Evolutionary conservation across 441 rosid species (phyloP).

Genomic region (Bocquillonia castaneifolia): DNA sequence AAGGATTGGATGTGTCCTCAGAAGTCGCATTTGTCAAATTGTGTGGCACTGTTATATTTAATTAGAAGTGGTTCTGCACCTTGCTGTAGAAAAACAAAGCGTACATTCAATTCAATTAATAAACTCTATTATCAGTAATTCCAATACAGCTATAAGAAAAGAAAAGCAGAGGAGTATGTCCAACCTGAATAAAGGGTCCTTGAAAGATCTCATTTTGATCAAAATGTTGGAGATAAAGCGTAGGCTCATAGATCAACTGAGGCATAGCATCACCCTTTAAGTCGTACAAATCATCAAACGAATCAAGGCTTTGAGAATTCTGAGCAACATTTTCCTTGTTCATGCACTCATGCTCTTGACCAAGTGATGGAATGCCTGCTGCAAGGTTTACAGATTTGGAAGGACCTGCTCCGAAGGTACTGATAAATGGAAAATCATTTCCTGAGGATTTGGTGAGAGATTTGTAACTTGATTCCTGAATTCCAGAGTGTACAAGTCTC

Average conservation of each 20-base stretch:
- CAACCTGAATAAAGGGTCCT: slow-evolving; percentile 18
- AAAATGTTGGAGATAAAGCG: slow-evolving; percentile 7
- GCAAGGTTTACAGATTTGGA: slow-evolving; percentile 3
- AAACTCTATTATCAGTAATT: too few species aligned
- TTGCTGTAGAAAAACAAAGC: slow-evolving; percentile 3
- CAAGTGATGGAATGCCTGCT: not conserved
- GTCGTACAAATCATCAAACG: slow-evolving; percentile 10
- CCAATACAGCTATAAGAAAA: too few species aligned
- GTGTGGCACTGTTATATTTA: not conserved
- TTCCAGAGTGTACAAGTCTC: not conserved
- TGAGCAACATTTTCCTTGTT: slow-evolving; percentile 12
- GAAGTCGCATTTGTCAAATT: slow-evolving; percentile 4
- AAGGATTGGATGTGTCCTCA: not conserved
- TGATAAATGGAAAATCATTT: not conserved
- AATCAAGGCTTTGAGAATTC: slow-evolving; percentile 4
- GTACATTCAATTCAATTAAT: not conserved
- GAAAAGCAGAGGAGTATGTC: too few species aligned
- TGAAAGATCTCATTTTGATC: slow-evolving; percentile 20
- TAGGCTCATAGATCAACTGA: slow-evolving; percentile 19
- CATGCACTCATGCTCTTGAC: slow-evolving; percentile 5
- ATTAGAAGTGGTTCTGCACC: not conserved
- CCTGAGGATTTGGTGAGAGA: not conserved
- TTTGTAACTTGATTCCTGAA: slow-evolving; percentile 5
- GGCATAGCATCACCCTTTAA: not conserved
- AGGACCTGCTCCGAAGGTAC: slow-evolving; percentile 1